Evolutionary conservation across 257 asterid species (phyloP).

Genomic region (Lycium ferocissimum): DNA sequence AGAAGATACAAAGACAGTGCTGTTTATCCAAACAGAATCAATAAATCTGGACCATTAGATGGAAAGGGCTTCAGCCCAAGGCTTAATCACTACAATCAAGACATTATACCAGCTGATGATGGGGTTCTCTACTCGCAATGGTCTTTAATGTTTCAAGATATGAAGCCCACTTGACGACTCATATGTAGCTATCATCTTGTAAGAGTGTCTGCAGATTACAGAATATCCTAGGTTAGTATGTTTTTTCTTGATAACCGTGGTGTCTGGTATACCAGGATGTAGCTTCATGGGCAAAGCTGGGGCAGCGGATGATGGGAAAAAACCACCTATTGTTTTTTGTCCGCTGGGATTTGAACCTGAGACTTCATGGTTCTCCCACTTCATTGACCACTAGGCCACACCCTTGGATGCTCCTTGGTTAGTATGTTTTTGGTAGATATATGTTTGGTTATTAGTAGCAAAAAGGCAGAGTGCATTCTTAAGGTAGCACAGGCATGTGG

Average conservation of each 20-base stretch:
- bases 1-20: constrained; percentile 37
- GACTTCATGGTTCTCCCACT: no score
- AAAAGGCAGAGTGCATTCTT: not conserved
- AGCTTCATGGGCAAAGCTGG: no score
- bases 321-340: no score
- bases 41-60: constrained; percentile 36
- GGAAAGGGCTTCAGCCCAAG: constrained; percentile 64
- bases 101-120: constrained; percentile 40
- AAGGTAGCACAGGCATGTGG: not conserved
- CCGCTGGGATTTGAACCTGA: no score
- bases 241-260: no score
- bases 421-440: constrained; percentile 15
- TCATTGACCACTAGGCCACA: no score
- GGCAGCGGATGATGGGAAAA: no score
- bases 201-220: not conserved
- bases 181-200: not conserved
- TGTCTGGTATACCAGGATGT: no score
- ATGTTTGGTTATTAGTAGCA: not conserved
- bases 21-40: constrained; percentile 32
- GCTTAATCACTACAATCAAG: constrained; percentile 45
- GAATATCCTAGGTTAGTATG: not conserved
- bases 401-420: not conserved
- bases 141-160: constrained; percentile 88
- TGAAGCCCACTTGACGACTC: constrained; percentile 74
- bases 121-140: constrained; percentile 65